Conservation (phyloP, 305 asterid genomes). For the Solanum chacoense region DNA sequence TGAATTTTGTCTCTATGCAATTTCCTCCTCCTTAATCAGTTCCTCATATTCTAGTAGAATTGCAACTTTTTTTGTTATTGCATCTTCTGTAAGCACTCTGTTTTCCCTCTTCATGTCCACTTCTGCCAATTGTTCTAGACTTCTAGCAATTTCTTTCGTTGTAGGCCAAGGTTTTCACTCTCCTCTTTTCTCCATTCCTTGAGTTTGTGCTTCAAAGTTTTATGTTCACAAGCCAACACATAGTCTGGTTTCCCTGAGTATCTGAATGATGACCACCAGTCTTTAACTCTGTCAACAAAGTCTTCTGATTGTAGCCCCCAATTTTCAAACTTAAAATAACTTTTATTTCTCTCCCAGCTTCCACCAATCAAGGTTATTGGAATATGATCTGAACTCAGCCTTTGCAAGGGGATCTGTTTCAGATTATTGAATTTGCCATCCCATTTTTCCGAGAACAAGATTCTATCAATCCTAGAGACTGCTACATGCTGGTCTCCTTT, state of each 20-base stretch:
- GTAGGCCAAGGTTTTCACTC: not conserved
- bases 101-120: not conserved
- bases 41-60: not conserved
- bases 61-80: not conserved
- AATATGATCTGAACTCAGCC: not conserved
- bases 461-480: not conserved
- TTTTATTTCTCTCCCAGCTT: not conserved
- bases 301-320: not conserved
- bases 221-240: not conserved
- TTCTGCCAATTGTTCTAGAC: not conserved
- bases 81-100: not conserved
- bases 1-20: not conserved
- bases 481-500: not conserved
- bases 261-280: not conserved
- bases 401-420: not conserved
- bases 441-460: not conserved
- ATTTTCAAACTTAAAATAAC: not conserved
- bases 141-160: not conserved
- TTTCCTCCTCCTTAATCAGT: not conserved
- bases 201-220: not conserved
- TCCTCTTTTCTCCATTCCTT: not conserved
- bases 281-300: not conserved
- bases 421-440: not conserved
- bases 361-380: not conserved
- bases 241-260: not conserved